Percentiles rank a stretch among this genome's conserved stretches.
Conservation (phyloP, 352 stramenopile genomes). For the Achlya hypogyna region DNA sequence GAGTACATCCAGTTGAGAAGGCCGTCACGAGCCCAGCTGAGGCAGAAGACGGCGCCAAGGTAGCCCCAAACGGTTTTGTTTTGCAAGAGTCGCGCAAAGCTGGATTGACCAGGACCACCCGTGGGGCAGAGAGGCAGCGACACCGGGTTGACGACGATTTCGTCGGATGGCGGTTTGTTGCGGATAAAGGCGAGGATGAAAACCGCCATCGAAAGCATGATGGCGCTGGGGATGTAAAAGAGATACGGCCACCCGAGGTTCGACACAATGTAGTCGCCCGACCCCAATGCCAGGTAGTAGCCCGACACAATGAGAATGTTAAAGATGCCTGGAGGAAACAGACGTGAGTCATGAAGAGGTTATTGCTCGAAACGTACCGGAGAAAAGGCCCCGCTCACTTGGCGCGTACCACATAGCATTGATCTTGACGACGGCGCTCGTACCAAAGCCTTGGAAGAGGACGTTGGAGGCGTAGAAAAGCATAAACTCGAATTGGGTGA, state of each 20-base stretch:
- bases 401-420: constrained; percentile 62
- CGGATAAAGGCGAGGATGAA: constrained; percentile 47
- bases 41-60: constrained; percentile 53
- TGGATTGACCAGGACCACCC: constrained; percentile 8
- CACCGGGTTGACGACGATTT: background rate
- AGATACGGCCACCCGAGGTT: constrained; percentile 57
- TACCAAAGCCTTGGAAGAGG: constrained; percentile 67
- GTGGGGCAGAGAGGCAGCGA: background rate
- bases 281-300: constrained; percentile 62
- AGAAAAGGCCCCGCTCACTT: constrained; percentile 56
- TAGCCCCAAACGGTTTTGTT: constrained; percentile 66
- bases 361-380: constrained; percentile 2
- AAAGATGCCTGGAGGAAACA: constrained; percentile 34
- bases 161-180: constrained; percentile 28
- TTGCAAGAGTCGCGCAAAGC: constrained; percentile 25
- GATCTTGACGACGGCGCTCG: constrained; percentile 78
- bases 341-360: background rate
- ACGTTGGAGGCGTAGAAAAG: constrained; percentile 56
- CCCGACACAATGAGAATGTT: constrained; percentile 72
- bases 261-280: constrained; percentile 50
- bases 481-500: constrained; percentile 42
- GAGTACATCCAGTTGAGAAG: constrained; percentile 75
- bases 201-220: constrained; percentile 45
- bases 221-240: constrained; percentile 47
- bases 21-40: constrained; percentile 56